These are phyloP conservation scores for Botrytis squamosa DNA, from an alignment of 2,329 filamentous ascomycete species.

Conservation along the genomic window DNA sequence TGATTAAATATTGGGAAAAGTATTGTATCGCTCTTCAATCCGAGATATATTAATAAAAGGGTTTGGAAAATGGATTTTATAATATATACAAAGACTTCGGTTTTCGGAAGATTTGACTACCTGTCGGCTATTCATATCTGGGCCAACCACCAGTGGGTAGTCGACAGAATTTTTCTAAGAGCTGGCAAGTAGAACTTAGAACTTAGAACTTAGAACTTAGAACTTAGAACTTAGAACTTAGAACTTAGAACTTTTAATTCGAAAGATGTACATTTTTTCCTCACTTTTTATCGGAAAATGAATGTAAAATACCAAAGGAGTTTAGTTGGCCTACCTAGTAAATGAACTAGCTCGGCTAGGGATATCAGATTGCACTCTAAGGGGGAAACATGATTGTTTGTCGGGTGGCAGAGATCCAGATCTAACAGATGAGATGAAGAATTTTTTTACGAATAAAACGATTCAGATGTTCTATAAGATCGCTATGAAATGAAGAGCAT, in stretches of 20 bases:
- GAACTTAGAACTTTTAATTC: neutral
- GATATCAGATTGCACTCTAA: neutral
- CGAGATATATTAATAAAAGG: neutral
- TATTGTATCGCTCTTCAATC: neutral
- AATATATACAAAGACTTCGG: neutral
- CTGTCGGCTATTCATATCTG: no score
- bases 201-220: neutral
- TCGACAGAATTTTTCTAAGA: no score
- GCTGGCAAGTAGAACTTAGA: no score
- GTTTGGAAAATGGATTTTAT: neutral
- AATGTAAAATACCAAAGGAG: neutral
- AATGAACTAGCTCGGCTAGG: neutral
- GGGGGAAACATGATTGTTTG: neutral
- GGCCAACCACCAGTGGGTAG: no score
- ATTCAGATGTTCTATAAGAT: no score
- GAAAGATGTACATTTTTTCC: accelerated
- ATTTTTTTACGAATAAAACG: no score
- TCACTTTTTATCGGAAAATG: neutral
- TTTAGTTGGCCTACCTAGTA: neutral
- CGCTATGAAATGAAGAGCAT: neutral
- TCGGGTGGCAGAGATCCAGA: neutral
- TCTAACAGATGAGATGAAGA: no score
- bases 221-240: no score
- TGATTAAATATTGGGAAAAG: neutral
- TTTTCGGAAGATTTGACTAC: neutral